Conservation (phyloP, 1,284 basidiomycete genomes). For the Inonotus obliquus region DNA sequence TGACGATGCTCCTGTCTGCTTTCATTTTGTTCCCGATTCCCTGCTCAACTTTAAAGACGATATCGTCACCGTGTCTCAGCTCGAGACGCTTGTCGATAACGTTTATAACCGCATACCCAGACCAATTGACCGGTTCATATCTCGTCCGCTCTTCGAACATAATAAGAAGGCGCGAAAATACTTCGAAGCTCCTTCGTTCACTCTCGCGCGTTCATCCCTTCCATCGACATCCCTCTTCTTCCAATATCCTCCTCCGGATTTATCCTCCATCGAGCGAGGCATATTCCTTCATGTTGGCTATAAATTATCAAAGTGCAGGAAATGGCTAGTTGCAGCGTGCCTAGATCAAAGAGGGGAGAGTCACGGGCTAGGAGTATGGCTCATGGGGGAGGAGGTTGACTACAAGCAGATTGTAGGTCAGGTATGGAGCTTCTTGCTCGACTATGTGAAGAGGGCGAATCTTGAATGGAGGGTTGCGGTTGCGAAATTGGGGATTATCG, state of each 20-base stretch:
- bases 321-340: slow-evolving; percentile 72
- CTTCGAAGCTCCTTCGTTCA: slow-evolving; percentile 62
- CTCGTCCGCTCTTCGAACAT: slow-evolving; percentile 43
- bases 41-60: slow-evolving; percentile 41
- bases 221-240: slow-evolving; percentile 41
- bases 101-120: slow-evolving; percentile 68
- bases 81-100: slow-evolving; percentile 46
- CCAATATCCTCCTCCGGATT: slow-evolving; percentile 41
- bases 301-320: slow-evolving; percentile 52
- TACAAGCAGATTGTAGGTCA: slow-evolving; percentile 43
- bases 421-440: slow-evolving; percentile 63
- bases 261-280: slow-evolving; percentile 67
- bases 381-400: slow-evolving; percentile 41
- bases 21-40: slow-evolving; percentile 69
- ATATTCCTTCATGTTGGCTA: slow-evolving; percentile 76
- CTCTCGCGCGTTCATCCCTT: slow-evolving; percentile 47
- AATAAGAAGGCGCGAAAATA: slow-evolving; percentile 39
- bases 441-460: slow-evolving; percentile 56
- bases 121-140: slow-evolving; percentile 54
- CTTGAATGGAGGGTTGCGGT: slow-evolving; percentile 78
- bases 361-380: slow-evolving; percentile 61
- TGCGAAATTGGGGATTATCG: slow-evolving; percentile 58
- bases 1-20: slow-evolving; percentile 39
- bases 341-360: slow-evolving; percentile 75
- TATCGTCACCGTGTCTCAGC: slow-evolving; percentile 35